These are phyloP conservation scores for Pythium apleroticum DNA, from an alignment of 352 stramenopile genomes.

Conservation along the genomic window DNA sequence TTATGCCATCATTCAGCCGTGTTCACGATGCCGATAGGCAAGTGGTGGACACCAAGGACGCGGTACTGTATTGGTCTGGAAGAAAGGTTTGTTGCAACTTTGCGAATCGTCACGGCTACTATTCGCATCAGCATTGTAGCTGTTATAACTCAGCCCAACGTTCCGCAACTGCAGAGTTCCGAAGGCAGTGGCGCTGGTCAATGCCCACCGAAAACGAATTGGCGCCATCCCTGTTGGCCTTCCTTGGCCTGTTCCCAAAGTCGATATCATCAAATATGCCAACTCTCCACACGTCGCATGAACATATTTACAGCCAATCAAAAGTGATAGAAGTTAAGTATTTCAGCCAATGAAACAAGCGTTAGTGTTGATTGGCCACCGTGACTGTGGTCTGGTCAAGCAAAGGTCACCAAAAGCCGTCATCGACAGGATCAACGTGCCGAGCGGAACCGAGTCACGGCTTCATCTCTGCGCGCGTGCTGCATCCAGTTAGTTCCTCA, in stretches of 20 bases:
- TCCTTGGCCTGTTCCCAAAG: not conserved
- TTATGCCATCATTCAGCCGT: no score
- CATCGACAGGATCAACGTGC: slow-evolving; percentile 5
- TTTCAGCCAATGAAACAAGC: slow-evolving; percentile 8
- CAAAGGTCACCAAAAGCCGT: slow-evolving; percentile 6
- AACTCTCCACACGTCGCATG: not conserved
- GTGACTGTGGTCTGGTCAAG: slow-evolving; percentile 6
- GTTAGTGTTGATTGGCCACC: slow-evolving; percentile 22
- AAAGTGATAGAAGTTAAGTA: not conserved
- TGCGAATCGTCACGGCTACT: no score
- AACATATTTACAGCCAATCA: not conserved
- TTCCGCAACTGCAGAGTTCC: no score
- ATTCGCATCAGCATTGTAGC: not conserved
- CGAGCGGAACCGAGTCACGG: not conserved
- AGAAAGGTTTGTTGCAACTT: no score
- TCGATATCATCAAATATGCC: not conserved
- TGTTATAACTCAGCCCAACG: no score
- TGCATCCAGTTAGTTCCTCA: not conserved
- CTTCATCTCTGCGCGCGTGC: slow-evolving; percentile 7
- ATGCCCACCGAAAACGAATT: no score
- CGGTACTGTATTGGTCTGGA: no score
- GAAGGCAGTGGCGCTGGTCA: no score
- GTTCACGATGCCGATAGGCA: no score
- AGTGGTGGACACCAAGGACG: no score
- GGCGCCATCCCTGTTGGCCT: no score